These are phyloP conservation scores for Sphagnum contortum DNA, from an alignment of 225 moss, liverwort and hornwort genomes.

Conservation along the genomic window DNA sequence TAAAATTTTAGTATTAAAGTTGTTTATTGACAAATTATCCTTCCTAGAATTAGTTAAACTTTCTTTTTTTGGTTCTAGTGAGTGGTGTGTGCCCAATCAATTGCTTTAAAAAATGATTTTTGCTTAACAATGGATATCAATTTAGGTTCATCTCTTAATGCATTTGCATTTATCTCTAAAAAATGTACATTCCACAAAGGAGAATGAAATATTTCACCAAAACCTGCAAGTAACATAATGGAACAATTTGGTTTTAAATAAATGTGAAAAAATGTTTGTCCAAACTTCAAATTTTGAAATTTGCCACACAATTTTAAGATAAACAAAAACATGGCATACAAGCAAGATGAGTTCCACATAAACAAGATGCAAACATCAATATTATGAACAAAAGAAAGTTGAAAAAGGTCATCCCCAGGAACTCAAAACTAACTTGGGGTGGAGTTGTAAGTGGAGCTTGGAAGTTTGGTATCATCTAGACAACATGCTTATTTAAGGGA, in stretches of 20 bases:
- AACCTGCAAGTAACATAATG: constrained; percentile 14
- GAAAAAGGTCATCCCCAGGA: background rate
- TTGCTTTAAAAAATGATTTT: constrained; percentile 65
- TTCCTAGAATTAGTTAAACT: constrained; percentile 74
- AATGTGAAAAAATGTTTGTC: too few species aligned
- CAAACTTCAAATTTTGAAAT: too few species aligned
- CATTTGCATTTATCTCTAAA: too few species aligned
- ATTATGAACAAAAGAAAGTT: too few species aligned
- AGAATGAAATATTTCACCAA: constrained; percentile 26
- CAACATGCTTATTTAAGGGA: constrained; percentile 23
- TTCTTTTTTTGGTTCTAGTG: constrained; percentile 43
- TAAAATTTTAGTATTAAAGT: constrained; percentile 5
- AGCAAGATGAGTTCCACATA: too few species aligned
- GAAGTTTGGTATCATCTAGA: constrained; percentile 18
- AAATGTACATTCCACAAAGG: constrained; percentile 22
- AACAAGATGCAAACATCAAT: too few species aligned
- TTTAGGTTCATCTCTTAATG: constrained; percentile 39
- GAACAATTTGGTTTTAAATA: too few species aligned
- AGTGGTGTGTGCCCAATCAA: constrained; percentile 26
- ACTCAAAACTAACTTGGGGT: constrained; percentile 12
- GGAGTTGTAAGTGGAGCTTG: constrained; percentile 12
- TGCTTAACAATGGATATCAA: constrained; percentile 47
- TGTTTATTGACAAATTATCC: constrained; percentile 21
- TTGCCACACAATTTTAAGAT: too few species aligned
- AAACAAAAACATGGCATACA: background rate